Evolutionary conservation across 2,329 filamentous ascomycete species (phyloP).

Genomic region (Geosmithia putterillii): DNA sequence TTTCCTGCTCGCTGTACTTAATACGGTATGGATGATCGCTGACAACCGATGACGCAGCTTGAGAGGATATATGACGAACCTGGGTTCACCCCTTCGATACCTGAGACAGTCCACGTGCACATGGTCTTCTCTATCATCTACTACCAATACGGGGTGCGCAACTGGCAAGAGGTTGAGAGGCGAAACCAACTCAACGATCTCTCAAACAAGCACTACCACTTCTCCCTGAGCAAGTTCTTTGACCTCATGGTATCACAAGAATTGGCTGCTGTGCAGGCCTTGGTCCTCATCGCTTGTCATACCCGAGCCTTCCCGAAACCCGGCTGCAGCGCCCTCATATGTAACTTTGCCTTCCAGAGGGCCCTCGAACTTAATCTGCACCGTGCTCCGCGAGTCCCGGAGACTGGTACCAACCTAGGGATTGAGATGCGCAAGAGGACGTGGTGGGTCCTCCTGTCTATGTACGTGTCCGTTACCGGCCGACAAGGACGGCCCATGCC

Average conservation of each 20-base stretch:
- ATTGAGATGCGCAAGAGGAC: constrained; percentile 66
- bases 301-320: constrained; percentile 70
- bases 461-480: constrained; percentile 58
- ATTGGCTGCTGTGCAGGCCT: constrained; percentile 57
- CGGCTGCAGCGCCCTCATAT: constrained; percentile 58
- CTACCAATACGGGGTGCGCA: constrained; percentile 65
- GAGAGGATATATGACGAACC: constrained; percentile 59
- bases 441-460: constrained; percentile 61
- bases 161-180: constrained; percentile 41
- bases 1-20: too few species aligned
- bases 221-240: constrained; percentile 55
- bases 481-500: constrained; percentile 70
- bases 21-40: not conserved
- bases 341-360: constrained; percentile 50
- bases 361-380: constrained; percentile 69
- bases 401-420: constrained; percentile 39
- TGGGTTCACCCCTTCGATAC: constrained; percentile 44
- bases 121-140: constrained; percentile 71
- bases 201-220: constrained; percentile 71
- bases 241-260: constrained; percentile 50
- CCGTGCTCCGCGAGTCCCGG: constrained; percentile 45
- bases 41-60: constrained; percentile 25
- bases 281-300: constrained; percentile 60
- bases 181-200: constrained; percentile 45
- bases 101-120: constrained; percentile 60